A percentile compares a stretch with the other conserved stretches of the same genome.
phyloP scores from a whole-genome alignment of 805 yeast genomes.

The Zygosaccharomyces kombuchaensis region DNA sequence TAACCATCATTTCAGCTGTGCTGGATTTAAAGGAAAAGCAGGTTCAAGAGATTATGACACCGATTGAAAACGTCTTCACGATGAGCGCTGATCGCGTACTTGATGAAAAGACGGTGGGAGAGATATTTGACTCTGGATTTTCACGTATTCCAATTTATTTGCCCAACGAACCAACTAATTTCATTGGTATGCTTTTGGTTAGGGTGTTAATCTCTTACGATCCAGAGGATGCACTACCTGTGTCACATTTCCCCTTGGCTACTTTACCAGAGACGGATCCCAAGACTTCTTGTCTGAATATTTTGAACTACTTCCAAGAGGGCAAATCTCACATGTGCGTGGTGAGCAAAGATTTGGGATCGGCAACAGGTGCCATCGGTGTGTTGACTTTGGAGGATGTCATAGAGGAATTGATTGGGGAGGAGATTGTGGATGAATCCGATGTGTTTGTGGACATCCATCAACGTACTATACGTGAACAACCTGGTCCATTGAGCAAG shows the following conservation, averaged over 20 bases:
- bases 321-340: conserved; percentile 98
- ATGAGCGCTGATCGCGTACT: conserved; percentile 77
- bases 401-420: conserved; percentile 97
- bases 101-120: conserved; percentile 81
- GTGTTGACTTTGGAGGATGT: conserved; percentile 93
- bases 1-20: conserved; percentile 90
- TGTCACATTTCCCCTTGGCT: conserved; percentile 89
- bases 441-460: conserved; percentile 91
- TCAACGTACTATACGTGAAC: conserved; percentile 72
- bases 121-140: conserved; percentile 89
- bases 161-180: conserved; percentile 84
- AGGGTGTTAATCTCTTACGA: conserved; percentile 91
- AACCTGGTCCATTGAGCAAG: conserved; percentile 72
- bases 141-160: conserved; percentile 91
- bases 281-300: conserved; percentile 88
- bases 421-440: conserved; percentile 93
- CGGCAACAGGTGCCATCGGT: conserved; percentile 78
- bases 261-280: conserved; percentile 92
- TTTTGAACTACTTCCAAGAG: conserved; percentile 92
- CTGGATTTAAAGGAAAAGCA: conserved; percentile 89
- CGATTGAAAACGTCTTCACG: conserved; percentile 83
- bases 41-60: conserved; percentile 88
- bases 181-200: conserved; percentile 92
- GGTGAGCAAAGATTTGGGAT: conserved; percentile 83
- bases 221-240: conserved; percentile 92